A percentile compares a stretch with the other conserved stretches of the same genome.
Evolutionary conservation across 2,329 filamentous ascomycete genomes (phyloP).

Genomic region (Exophiala sideris): DNA sequence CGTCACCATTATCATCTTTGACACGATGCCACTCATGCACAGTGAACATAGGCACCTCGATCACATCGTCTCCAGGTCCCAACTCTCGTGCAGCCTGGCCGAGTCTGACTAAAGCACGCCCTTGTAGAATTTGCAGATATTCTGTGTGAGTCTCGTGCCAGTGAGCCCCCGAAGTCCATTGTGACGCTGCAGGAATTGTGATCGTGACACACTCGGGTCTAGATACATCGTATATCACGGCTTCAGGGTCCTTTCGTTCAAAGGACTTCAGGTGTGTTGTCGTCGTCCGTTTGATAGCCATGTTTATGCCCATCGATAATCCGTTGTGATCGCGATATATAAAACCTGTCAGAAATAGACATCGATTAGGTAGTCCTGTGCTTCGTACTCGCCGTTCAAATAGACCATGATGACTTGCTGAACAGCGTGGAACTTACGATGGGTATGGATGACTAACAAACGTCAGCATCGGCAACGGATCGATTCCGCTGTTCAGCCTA

Average conservation of each 20-base stretch:
- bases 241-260: conserved; percentile 4
- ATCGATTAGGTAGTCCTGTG: not conserved
- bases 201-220: conserved; percentile 40
- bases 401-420: not conserved
- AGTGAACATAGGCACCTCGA: conserved; percentile 34
- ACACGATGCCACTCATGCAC: conserved; percentile 50
- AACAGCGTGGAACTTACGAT: not conserved
- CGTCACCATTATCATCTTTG: conserved; percentile 19
- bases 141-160: conserved; percentile 50
- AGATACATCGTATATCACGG: conserved; percentile 37
- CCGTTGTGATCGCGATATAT: not conserved
- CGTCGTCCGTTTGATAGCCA: conserved; percentile 8
- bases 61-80: conserved; percentile 23
- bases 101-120: conserved; percentile 32
- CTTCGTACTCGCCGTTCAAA: not conserved
- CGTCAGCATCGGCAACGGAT: not conserved
- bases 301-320: not conserved
- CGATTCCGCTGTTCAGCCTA: not conserved
- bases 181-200: conserved; percentile 42
- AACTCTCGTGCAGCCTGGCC: conserved; percentile 4
- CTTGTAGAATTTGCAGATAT: conserved; percentile 43
- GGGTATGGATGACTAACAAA: not conserved
- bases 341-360: not conserved
- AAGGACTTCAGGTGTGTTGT: conserved; percentile 9
- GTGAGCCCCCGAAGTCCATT: conserved; percentile 50